Conservation (phyloP, 78 protist species). For the Dictyostelium firmibasis region DNA sequence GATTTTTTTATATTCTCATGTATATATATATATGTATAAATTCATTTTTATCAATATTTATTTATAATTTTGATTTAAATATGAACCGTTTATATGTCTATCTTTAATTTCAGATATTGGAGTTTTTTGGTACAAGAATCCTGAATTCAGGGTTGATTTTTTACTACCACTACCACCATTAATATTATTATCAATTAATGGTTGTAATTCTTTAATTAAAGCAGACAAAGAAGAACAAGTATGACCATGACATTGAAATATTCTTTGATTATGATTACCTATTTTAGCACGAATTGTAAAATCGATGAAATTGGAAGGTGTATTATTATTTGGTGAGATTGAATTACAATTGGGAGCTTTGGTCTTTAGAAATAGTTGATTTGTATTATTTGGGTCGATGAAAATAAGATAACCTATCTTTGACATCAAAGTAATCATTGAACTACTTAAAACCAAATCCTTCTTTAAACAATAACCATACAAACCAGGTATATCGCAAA, state of each 20-base stretch:
- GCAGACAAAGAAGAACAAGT: not conserved
- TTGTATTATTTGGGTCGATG: not conserved
- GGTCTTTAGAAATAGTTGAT: not conserved
- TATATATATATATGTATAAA: not conserved
- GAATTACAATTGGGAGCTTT: not conserved
- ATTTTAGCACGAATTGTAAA: slow-evolving; percentile 4
- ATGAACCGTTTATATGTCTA: not conserved
- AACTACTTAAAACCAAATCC: not conserved
- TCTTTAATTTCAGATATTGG: slow-evolving; percentile 18
- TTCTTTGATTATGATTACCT: not conserved
- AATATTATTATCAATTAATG: not conserved
- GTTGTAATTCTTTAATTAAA: not conserved
- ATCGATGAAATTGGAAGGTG: not conserved
- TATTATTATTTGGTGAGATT: not conserved
- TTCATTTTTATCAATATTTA: not conserved
- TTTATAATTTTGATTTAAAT: not conserved
- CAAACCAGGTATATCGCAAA: not conserved
- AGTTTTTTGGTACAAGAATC: not conserved
- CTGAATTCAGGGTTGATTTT: not conserved
- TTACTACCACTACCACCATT: not conserved
- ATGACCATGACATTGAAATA: slow-evolving; percentile 9
- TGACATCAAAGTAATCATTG: not conserved
- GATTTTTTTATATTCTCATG: not conserved
- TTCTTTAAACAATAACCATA: slow-evolving; percentile 11
- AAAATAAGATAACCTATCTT: not conserved